Percentiles rank a stretch among this genome's conserved stretches.
phyloP scores from a whole-genome alignment of 1,284 basidiomycete species.

The Thelephora terrestris region DNA sequence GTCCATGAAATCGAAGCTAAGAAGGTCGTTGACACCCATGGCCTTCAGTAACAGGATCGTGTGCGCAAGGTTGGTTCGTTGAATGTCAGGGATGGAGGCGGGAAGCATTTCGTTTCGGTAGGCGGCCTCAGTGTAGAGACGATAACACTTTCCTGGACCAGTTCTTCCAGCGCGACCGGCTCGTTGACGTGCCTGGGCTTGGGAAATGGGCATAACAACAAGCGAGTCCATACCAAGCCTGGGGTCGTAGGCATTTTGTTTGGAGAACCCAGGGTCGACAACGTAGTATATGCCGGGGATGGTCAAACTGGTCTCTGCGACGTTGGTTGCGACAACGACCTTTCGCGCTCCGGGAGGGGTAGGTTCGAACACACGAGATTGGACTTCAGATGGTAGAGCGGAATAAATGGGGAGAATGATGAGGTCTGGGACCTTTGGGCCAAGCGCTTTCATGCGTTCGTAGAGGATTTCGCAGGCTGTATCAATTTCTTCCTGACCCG shows the following conservation, averaged over 20 bases:
- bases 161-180: conserved; percentile 95
- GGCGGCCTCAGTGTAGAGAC: conserved; percentile 95
- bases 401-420: conserved; percentile 97
- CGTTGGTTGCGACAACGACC: conserved; percentile 97
- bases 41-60: conserved; percentile 96
- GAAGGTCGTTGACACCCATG: conserved; percentile 97
- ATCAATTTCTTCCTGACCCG: conserved; percentile 98
- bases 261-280: conserved; percentile 96
- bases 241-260: conserved; percentile 98
- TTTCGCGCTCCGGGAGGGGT: conserved; percentile 95
- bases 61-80: conserved; percentile 86
- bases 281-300: conserved; percentile 99
- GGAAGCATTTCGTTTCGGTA: conserved; percentile 98
- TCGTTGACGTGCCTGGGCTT: conserved; percentile 94
- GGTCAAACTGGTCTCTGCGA: conserved; percentile 96
- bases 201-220: conserved; percentile 98
- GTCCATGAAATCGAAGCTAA: conserved; percentile 99
- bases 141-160: conserved; percentile 97
- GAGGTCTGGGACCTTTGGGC: conserved; percentile 94
- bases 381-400: conserved; percentile 94
- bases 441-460: conserved; percentile 97
- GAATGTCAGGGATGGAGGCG: conserved; percentile 97
- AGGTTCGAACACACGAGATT: conserved; percentile 95
- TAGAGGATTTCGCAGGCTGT: conserved; percentile 95
- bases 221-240: conserved; percentile 97